Evolutionary conservation across 192 early-diverging fungal genomes (phyloP), one percentile per base, ranked within the genome.

Genomic region (Funneliformis mosseae): DNA sequence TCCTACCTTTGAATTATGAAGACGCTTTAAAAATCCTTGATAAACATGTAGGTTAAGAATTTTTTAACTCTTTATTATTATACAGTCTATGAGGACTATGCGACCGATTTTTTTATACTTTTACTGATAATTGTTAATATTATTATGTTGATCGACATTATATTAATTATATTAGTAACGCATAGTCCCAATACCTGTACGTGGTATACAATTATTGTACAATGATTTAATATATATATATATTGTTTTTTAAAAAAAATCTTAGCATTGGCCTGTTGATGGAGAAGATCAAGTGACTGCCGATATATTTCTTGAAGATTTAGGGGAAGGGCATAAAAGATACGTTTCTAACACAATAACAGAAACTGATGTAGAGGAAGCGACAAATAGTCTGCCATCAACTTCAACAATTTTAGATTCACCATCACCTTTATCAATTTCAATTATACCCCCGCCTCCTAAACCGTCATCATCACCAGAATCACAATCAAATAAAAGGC

Each of bases 1-100:
- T 79, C 18, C 28, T 79, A 48, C 77, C 77, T 11, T 79, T 79
- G 4, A 43, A 79, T 42, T 79, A 50, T 69, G 77, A 79, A 21
- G 12, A 33, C 6, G 77, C 77, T 8, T 16, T 38, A 18, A 46
- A 27, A 50, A 50, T 79, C 23, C n/a, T 79, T 45, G 77, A 79
- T 8, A 33, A 45, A 39, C 64, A 69, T 27, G 77, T 79, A 50
- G 12, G 64, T 46, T 69, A 12, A 69, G 33, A 42, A n/a, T 9
- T 78, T 78, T 43, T 60, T 5, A 64, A 25, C 39, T 21, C 9
- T 5, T 43, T 3, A 41, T 42, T 77, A 66, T 25, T 63, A 7
- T 14, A 12, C 42, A 27, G 63, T 33, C 33, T 33, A n/a, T n/a
- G n/a, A 33, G 33, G 33, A 33, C 33, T 33, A 33, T 33, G 33